Base-by-base conservation (phyloP, 2,329 filamentous ascomycete genomes). In the Fonsecaea nubica region DNA sequence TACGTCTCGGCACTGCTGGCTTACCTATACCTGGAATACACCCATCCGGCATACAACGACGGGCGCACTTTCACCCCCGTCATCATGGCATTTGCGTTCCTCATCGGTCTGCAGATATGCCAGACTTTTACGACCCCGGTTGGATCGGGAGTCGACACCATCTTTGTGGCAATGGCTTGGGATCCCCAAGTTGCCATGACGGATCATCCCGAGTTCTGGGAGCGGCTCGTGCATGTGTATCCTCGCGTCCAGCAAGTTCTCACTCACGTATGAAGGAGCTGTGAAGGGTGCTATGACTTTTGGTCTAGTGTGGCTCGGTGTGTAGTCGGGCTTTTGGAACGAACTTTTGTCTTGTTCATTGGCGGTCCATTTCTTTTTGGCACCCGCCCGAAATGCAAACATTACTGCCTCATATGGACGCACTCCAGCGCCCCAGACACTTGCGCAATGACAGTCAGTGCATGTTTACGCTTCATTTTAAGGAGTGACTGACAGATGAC, bases 121-220 rank as follows among this genome's bases (percentile, higher is more conserved):
- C 91, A 96, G 77, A 87, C 96, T 70, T 96, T 97, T 80, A 91
- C 94, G 38, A 94, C 92, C 0, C 94, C 94, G 0, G 83, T 98
- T 64, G 89, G 89, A 69, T 93, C 90, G 73, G 94, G 94, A n/a
- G 87, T 96, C 69, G 91, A 96, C 72, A 96, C 93, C 0, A 91
- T 97, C 68, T 97, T 97, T 73, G 92, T 97, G 0, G 93, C 92
- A 2, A 84, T 84, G 77, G 86, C 85, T 1, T 89, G 86, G 85
- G 85, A 87, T 76, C 85, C 86, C 8, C 77, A 82, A 62, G 90
- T 94, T 8, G 81, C 97, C 81, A 90, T 92, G 76, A 83, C 86
- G 50, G 89, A 95, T 64, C 93, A 97, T 77, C 88, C 89, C 0
- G 92, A 96, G 68, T 80, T 98, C 55, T 97, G 94, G 77, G 81